Percentiles rank a stretch among this genome's conserved stretches.
These are phyloP conservation scores for Populus trichocarpa DNA, from an alignment of 441 rosid species.

Conservation along the genomic window DNA sequence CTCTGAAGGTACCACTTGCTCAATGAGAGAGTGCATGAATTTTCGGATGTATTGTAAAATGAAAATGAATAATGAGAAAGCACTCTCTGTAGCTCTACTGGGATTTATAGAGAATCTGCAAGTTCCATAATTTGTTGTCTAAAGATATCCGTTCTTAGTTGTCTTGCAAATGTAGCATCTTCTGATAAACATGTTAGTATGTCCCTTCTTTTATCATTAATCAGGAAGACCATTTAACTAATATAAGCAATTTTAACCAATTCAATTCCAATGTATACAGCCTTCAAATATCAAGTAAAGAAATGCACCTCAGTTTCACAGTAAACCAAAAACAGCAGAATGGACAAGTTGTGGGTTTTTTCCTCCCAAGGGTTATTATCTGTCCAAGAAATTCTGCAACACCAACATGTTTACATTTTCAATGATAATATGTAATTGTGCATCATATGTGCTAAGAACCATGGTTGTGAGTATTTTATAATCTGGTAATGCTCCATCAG, in stretches of 20 bases:
- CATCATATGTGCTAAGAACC: not conserved
- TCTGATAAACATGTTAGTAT: not conserved
- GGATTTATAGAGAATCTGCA: not conserved
- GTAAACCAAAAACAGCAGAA: not conserved
- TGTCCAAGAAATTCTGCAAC: not conserved
- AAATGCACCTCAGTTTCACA: not conserved
- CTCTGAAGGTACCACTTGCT: not conserved
- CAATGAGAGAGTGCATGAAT: not conserved
- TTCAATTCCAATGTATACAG: not conserved
- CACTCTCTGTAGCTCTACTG: not conserved
- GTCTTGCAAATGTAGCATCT: not conserved
- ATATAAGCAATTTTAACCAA: not conserved
- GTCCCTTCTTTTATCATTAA: not conserved
- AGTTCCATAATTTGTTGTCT: not conserved
- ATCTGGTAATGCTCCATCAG: not conserved
- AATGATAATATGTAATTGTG: not conserved
- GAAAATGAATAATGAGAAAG: not conserved
- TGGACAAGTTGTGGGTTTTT: not conserved
- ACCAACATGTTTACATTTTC: not conserved
- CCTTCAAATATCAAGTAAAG: not conserved
- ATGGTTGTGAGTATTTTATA: not conserved
- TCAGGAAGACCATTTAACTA: not conserved
- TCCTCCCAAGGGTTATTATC: not conserved
- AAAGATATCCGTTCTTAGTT: not conserved
- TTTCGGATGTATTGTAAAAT: not conserved